A percentile compares a stretch with the other conserved stretches of the same genome.
These are phyloP conservation scores for Cyberlindnera bimundalis DNA, from an alignment of 805 yeast species.

Conservation along the genomic window DNA sequence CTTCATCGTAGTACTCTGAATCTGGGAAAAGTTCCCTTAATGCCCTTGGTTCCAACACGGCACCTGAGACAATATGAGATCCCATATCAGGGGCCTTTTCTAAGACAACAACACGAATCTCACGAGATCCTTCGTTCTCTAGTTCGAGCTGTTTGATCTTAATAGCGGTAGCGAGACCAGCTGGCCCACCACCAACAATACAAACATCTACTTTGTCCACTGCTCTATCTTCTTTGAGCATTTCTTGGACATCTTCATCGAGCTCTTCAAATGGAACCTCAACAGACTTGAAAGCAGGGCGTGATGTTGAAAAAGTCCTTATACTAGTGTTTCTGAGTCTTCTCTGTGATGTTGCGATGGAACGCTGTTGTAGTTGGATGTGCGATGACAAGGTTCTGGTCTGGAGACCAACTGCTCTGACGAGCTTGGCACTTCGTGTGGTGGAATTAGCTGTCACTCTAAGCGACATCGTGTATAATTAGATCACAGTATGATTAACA, in stretches of 20 bases:
- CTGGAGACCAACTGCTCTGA: background rate
- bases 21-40: constrained; percentile 79
- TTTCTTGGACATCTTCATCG: constrained; percentile 42
- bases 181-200: constrained; percentile 97
- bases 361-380: background rate
- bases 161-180: constrained; percentile 94
- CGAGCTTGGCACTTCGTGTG: background rate
- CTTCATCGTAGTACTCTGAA: constrained; percentile 47
- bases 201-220: constrained; percentile 89
- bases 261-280: constrained; percentile 30
- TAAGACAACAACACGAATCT: constrained; percentile 78
- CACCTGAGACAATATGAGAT: constrained; percentile 88
- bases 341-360: background rate
- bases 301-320: constrained; percentile 10
- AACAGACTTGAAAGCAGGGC: constrained; percentile 10
- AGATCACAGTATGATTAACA: too few species aligned
- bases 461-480: background rate
- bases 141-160: constrained; percentile 79
- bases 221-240: constrained; percentile 64
- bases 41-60: constrained; percentile 88
- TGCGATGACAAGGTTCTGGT: background rate
- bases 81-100: constrained; percentile 96
- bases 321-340: background rate
- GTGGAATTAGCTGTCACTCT: background rate
- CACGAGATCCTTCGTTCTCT: constrained; percentile 52